Evolutionary conservation across 371 early-diverging fungal species (phyloP).

Genomic region (Entomophthora muscae): DNA sequence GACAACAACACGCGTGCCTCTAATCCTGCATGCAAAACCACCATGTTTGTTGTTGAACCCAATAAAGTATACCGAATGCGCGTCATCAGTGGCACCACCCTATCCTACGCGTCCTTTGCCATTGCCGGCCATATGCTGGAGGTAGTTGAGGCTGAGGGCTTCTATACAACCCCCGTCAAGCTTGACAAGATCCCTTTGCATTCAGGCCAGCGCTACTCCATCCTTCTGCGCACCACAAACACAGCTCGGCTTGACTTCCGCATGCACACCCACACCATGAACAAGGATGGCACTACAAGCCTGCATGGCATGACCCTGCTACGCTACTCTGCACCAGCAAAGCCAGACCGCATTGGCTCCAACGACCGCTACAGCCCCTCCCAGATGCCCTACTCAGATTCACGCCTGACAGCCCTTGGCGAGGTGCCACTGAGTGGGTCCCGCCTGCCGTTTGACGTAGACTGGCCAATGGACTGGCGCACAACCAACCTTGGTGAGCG

Average conservation of each 20-base stretch:
- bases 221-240: constrained; percentile 18
- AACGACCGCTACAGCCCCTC: too few species aligned
- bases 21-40: neutral
- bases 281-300: too few species aligned
- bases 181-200: constrained; percentile 16
- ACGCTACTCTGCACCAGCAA: too few species aligned
- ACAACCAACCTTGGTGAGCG: constrained; percentile 9
- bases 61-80: constrained; percentile 6
- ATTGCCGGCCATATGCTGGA: constrained; percentile 19
- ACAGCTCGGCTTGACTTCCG: constrained; percentile 15
- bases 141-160: constrained; percentile 25
- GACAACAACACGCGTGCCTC: neutral
- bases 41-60: neutral
- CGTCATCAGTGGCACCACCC: constrained; percentile 1
- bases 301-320: too few species aligned
- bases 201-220: constrained; percentile 22
- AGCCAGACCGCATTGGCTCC: too few species aligned
- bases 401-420: too few species aligned
- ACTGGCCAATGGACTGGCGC: constrained; percentile 13
- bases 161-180: constrained; percentile 13
- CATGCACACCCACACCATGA: constrained; percentile 14
- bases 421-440: too few species aligned
- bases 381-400: too few species aligned
- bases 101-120: constrained; percentile 11
- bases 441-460: constrained; percentile 1